phyloP scores from a whole-genome alignment of 2,329 filamentous ascomycete genomes.

The Calonectria crousiana region DNA sequence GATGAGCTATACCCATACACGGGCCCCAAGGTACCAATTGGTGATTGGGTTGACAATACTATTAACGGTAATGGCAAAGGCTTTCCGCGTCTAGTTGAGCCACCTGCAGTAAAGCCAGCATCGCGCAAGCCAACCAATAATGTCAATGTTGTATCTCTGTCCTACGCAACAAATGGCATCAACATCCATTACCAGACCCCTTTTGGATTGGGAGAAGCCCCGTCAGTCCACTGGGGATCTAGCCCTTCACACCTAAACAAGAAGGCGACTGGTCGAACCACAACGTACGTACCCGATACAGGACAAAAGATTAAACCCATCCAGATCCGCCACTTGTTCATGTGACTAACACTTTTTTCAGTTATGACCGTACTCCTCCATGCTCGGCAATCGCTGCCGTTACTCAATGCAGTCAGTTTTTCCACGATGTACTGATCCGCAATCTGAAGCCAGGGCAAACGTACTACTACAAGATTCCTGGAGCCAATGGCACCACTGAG shows the following conservation, averaged over 20 bases:
- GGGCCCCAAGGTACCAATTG: slow-evolving; percentile 61
- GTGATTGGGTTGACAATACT: slow-evolving; percentile 63
- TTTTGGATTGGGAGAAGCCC: slow-evolving; percentile 60
- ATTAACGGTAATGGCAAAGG: slow-evolving; percentile 66
- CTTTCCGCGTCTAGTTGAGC: slow-evolving; percentile 61
- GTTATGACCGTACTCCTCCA: slow-evolving; percentile 63
- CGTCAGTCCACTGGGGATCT: slow-evolving; percentile 58
- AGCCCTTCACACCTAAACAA: slow-evolving; percentile 47
- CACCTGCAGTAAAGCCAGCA: slow-evolving; percentile 61
- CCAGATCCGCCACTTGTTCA: background rate
- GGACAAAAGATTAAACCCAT: background rate
- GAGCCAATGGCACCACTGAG: slow-evolving; percentile 61
- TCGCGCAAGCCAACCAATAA: slow-evolving; percentile 61
- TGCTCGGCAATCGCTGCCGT: slow-evolving; percentile 57
- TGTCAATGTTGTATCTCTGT: slow-evolving; percentile 63
- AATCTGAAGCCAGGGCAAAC: slow-evolving; percentile 56
- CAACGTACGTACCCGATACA: background rate
- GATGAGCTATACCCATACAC: slow-evolving; percentile 61
- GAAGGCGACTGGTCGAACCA: slow-evolving; percentile 48
- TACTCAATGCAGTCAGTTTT: slow-evolving; percentile 64
- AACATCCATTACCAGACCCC: slow-evolving; percentile 67
- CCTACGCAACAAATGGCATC: slow-evolving; percentile 62
- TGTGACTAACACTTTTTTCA: slow-evolving; percentile 31
- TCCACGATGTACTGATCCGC: slow-evolving; percentile 62
- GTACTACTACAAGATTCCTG: slow-evolving; percentile 64